Conservation (phyloP, 1,139 yeast species). For the Pichiaceae sp. region DNA sequence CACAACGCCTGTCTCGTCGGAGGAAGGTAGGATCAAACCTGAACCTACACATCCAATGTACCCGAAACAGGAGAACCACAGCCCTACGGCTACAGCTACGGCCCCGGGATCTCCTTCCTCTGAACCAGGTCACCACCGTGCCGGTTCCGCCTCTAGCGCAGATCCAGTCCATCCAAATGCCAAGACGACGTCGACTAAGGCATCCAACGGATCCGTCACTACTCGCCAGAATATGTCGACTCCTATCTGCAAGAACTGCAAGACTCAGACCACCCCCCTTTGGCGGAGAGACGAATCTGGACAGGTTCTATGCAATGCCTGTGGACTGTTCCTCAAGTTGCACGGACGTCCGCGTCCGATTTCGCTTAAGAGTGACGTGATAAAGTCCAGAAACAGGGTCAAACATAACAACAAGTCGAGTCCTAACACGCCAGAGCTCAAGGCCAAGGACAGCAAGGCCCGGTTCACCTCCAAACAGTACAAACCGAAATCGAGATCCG, state of each 20-base stretch:
- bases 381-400: conserved; percentile 80
- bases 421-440: conserved; percentile 26
- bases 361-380: conserved; percentile 82
- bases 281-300: conserved; percentile 96
- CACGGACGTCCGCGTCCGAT: conserved; percentile 93
- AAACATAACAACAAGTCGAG: conserved; percentile 32
- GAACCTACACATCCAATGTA: no score
- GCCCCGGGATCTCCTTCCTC: no score
- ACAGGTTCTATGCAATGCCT: conserved; percentile 89
- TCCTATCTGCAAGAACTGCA: conserved; percentile 84
- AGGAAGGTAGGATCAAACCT: no score
- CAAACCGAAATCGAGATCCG: conserved; percentile 20
- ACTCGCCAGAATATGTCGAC: conserved; percentile 40
- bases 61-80: no score
- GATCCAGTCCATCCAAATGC: conserved; percentile 40
- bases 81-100: no score
- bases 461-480: conserved; percentile 27
- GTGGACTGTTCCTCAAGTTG: conserved; percentile 82
- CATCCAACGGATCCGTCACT: conserved; percentile 31
- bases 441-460: conserved; percentile 23
- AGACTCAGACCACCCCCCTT: conserved; percentile 85
- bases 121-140: no score
- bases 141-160: no score
- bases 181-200: conserved; percentile 33
- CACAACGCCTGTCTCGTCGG: not conserved